A percentile compares a stretch with the other conserved stretches of the same genome.
phyloP scores from a whole-genome alignment of 768 basidiomycete species.

The Amanita subjunquillea region DNA sequence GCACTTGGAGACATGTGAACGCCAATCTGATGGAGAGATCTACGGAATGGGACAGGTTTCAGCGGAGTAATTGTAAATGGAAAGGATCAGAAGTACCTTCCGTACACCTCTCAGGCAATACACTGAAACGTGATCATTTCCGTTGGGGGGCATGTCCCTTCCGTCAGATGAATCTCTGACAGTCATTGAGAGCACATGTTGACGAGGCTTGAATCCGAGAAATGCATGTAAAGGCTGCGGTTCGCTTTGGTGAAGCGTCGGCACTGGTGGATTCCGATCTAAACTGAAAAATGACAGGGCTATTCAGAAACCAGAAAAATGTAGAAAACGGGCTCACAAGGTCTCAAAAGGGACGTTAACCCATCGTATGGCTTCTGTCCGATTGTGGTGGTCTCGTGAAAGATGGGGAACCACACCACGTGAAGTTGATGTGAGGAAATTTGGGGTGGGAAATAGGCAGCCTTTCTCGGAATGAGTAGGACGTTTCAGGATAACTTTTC shows the following conservation, averaged over 20 bases:
- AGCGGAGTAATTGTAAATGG: constrained; percentile 1
- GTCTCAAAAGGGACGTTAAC: constrained; percentile 69
- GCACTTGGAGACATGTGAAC: constrained; percentile 36
- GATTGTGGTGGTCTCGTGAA: constrained; percentile 46
- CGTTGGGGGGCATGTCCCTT: constrained; percentile 66
- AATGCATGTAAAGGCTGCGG: constrained; percentile 51
- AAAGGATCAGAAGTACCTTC: constrained; percentile 34
- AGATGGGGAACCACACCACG: constrained; percentile 71
- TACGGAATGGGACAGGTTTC: constrained; percentile 14
- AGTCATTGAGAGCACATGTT: constrained; percentile 48
- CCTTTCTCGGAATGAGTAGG: constrained; percentile 15
- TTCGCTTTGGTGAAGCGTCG: constrained; percentile 40
- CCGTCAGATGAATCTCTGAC: constrained; percentile 57
- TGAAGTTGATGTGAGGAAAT: constrained; percentile 50
- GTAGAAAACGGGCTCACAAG: constrained; percentile 44
- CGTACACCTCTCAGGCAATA: constrained; percentile 59
- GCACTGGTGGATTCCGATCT: constrained; percentile 57
- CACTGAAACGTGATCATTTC: constrained; percentile 43
- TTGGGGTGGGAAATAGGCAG: constrained; percentile 44
- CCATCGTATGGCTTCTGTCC: constrained; percentile 45
- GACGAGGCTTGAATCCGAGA: constrained; percentile 38
- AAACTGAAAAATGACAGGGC: constrained; percentile 29
- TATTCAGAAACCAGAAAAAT: not conserved
- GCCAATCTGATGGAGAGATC: constrained; percentile 51
- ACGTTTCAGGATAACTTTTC: constrained; percentile 18